Evolutionary conservation across 805 yeast genomes (phyloP), one percentile per base, ranked within the genome.

Genomic region (Lipomyces sp.): DNA sequence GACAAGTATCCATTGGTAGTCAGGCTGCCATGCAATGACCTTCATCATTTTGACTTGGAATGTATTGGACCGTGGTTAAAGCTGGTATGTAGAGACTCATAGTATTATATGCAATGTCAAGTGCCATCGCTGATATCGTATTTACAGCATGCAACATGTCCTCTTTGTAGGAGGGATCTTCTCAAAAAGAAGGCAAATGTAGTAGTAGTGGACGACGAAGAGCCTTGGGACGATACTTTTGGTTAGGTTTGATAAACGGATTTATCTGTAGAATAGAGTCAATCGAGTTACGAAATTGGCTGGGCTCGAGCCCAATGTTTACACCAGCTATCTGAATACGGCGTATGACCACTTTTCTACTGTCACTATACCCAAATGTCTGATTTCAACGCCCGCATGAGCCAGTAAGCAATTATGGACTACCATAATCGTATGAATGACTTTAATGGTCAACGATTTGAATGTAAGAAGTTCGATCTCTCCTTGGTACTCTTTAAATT

Each of bases 21-120:
- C 18, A 80, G 83, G 71, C 80, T 93, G 33, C 88, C 88, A 2
- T 93, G 98, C 77, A 81, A 82, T 51, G 75, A 78, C 6, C 83
- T 80, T 48, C 98, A 93, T 76, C 83, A 83, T 53, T 93, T 90
- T 77, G 98, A 93, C 75, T 80, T 92, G 70, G 98, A 94, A 71
- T 93, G 98, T 76, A 87, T 94, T 50, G 88, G 89, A 0, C 95
- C 96, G 0, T 93, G 98, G 98, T 80, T 94, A 61, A 85, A 86
- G 69, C 80, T 86, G 55, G 71, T 68, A 66, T 7, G 69, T 3
- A 18, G 6, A 15, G 39, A 30, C 50, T 34, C 24, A n/a, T 53
- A 34, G 18, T 35, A n/a, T 42, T 50, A 24, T 51, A 24, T 34
- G 30, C 34, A 7, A 48, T 39, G 54, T 32, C 33, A n/a, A 32